Evolutionary conservation across 176 grass and related monocot species (phyloP).

Genomic region (Microstegium vimineum): DNA sequence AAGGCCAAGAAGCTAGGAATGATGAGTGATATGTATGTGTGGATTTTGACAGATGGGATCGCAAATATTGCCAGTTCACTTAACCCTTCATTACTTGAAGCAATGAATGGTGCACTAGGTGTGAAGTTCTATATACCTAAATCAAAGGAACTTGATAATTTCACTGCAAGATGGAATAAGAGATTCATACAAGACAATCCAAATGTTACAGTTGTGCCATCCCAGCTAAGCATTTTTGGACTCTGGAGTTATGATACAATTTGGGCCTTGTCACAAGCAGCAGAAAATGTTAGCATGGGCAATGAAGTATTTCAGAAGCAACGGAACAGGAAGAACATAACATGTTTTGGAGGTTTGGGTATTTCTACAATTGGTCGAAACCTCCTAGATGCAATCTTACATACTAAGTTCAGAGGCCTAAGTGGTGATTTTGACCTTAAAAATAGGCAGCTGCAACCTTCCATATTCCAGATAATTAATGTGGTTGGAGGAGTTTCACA

Average conservation of each 20-base stretch:
- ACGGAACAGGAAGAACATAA: neutral
- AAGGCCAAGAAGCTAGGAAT: slow-evolving; percentile 47
- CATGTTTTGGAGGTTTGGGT: slow-evolving; percentile 20
- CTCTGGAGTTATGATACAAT: slow-evolving; percentile 56
- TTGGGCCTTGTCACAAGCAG: slow-evolving; percentile 61
- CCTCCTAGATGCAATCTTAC: slow-evolving; percentile 33
- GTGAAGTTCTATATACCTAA: slow-evolving; percentile 23
- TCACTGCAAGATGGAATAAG: slow-evolving; percentile 42
- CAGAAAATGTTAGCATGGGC: slow-evolving; percentile 18
- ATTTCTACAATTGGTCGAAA: slow-evolving; percentile 25
- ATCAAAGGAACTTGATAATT: slow-evolving; percentile 20
- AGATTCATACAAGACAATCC: slow-evolving; percentile 35
- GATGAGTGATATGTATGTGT: slow-evolving; percentile 47
- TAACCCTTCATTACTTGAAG: neutral
- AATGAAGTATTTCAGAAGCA: neutral
- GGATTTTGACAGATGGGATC: slow-evolving; percentile 56
- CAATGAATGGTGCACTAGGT: slow-evolving; percentile 49
- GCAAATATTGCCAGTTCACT: slow-evolving; percentile 37
- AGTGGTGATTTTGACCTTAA: slow-evolving; percentile 46
- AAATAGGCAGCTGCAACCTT: slow-evolving; percentile 25
- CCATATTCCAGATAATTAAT: slow-evolving; percentile 60
- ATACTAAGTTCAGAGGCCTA: slow-evolving; percentile 28
- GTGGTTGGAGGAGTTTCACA: slow-evolving; percentile 19
- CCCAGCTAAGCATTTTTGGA: slow-evolving; percentile 16
- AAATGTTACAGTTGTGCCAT: neutral